Base-by-base conservation (phyloP, 306 rosid species). In the Glycyrrhiza uralensis region DNA sequence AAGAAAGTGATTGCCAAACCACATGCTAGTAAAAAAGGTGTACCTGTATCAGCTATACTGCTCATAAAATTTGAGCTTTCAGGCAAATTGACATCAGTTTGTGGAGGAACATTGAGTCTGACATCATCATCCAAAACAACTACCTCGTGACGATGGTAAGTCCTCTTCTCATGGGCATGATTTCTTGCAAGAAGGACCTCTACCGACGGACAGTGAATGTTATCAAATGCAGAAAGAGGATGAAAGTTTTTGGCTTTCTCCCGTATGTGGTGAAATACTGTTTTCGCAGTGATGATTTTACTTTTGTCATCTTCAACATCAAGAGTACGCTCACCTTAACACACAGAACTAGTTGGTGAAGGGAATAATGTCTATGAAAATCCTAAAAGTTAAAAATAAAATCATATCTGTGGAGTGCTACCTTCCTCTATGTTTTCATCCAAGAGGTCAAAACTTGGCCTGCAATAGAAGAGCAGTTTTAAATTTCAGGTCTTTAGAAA, bases 221-320 rank as follows among this genome's bases (percentile, higher is more conserved):
- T 79, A 75, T 81, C 82, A 68, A 87, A 76, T 28, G 92, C 47
- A 50, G 83, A 71, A 69, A 85, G 66, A 33, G 72, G 71, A 32
- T 86, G 81, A 61, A 89, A 89, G 79, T 67, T 85, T 83, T 86
- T 91, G 71, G 98, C 87, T 76, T 91, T 94, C 80, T 89, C 91
- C 20, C 98, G 87, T 79, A 94, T 89, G 87, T 87, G 97, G 51
- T 94, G 91, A 84, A 94, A 94, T 76, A 91, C 91, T 38, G 93
- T 87, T 71, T 85, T 81, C 58, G 85, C 87, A n/a, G 85, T 86
- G 69, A 91, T 71, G 66, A 75, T 66, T 85, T 82, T 87, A 87
- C 68, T 57, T 56, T 87, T 82, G 50, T 83, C 87, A 23, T 87
- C 86, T 63, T 86, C 70, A 75, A 69, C 80, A 36, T 71, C 78